Evolutionary conservation across 306 rosid genomes (phyloP).

Genomic region (Hylodesmum podocarpum): DNA sequence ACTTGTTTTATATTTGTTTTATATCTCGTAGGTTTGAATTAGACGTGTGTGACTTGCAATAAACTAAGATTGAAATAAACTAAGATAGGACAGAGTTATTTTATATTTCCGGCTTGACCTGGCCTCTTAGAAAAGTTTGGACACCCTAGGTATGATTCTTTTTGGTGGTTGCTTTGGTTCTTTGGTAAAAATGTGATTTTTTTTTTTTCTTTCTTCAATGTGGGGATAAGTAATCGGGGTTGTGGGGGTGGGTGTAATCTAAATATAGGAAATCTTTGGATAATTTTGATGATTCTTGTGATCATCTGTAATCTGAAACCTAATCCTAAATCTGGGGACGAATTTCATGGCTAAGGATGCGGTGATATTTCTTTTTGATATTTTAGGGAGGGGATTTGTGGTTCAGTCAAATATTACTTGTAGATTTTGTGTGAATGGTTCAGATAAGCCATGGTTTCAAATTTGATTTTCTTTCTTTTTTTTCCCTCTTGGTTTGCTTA

Average conservation of each 20-base stretch:
- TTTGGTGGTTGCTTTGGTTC: too few species aligned
- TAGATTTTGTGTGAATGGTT: conserved; percentile 44
- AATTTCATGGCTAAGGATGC: conserved; percentile 38
- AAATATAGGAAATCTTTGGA: conserved; percentile 31
- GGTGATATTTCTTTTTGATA: conserved; percentile 20
- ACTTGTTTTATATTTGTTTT: too few species aligned
- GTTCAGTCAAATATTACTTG: conserved; percentile 42
- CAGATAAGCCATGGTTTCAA: conserved; percentile 26
- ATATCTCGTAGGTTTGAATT: too few species aligned
- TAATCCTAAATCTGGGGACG: conserved; percentile 55
- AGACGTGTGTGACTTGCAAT: too few species aligned
- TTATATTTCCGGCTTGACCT: too few species aligned
- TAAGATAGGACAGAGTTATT: too few species aligned
- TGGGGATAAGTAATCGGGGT: conserved; percentile 29
- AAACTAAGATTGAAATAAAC: too few species aligned
- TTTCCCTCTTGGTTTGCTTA: neutral
- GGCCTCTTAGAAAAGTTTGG: too few species aligned
- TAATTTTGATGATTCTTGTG: conserved; percentile 41
- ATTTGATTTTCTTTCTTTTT: conserved; percentile 15
- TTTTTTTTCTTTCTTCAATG: neutral
- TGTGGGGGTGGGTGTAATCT: conserved; percentile 30
- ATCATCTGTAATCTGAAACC: conserved; percentile 24
- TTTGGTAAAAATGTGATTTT: neutral
- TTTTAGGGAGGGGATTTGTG: conserved; percentile 45
- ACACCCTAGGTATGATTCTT: too few species aligned